A percentile compares a stretch with the other conserved stretches of the same genome.
These are phyloP conservation scores for Aureobasidium subglaciale DNA, from an alignment of 2,329 filamentous ascomycete species.

Conservation along the genomic window DNA sequence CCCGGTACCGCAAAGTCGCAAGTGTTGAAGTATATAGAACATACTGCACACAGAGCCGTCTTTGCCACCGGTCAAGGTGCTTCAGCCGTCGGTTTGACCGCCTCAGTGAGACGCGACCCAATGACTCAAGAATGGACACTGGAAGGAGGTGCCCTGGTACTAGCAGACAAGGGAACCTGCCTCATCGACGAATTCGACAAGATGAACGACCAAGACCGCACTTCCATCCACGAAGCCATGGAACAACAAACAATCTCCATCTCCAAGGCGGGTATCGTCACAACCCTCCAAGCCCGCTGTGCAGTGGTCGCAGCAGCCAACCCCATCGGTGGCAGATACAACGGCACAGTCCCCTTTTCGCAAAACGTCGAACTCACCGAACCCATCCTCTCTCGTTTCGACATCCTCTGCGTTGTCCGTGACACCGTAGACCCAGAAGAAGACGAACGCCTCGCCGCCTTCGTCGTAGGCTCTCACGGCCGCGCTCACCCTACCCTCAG, in stretches of 20 bases:
- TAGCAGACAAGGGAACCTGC: slow-evolving; percentile 90
- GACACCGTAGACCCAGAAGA: slow-evolving; percentile 90
- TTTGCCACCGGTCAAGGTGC: slow-evolving; percentile 97
- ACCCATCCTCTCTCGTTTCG: slow-evolving; percentile 95
- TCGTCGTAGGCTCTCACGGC: slow-evolving; percentile 90
- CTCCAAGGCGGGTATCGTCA: slow-evolving; percentile 96
- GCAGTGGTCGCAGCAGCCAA: slow-evolving; percentile 96
- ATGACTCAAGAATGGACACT: slow-evolving; percentile 96
- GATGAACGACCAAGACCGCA: slow-evolving; percentile 98
- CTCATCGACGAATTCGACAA: slow-evolving; percentile 99
- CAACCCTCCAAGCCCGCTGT: slow-evolving; percentile 89
- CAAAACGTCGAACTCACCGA: slow-evolving; percentile 96
- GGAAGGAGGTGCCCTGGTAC: slow-evolving; percentile 88
- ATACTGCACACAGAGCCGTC: slow-evolving; percentile 91
- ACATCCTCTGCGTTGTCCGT: slow-evolving; percentile 91
- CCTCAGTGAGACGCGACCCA: slow-evolving; percentile 89
- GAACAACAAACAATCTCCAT: slow-evolving; percentile 99
- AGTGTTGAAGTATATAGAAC: slow-evolving; percentile 94
- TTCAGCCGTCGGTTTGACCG: slow-evolving; percentile 93
- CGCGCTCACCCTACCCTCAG: slow-evolving; percentile 65
- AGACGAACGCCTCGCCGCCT: slow-evolving; percentile 86
- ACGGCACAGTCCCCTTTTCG: slow-evolving; percentile 90
- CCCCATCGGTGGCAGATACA: slow-evolving; percentile 92
- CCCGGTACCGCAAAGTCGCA: slow-evolving; percentile 98
- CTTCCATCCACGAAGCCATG: slow-evolving; percentile 99